Percentiles rank a stretch among this genome's conserved stretches.
phyloP scores from a whole-genome alignment of 805 yeast genomes.

The Yarrowia sp. region DNA sequence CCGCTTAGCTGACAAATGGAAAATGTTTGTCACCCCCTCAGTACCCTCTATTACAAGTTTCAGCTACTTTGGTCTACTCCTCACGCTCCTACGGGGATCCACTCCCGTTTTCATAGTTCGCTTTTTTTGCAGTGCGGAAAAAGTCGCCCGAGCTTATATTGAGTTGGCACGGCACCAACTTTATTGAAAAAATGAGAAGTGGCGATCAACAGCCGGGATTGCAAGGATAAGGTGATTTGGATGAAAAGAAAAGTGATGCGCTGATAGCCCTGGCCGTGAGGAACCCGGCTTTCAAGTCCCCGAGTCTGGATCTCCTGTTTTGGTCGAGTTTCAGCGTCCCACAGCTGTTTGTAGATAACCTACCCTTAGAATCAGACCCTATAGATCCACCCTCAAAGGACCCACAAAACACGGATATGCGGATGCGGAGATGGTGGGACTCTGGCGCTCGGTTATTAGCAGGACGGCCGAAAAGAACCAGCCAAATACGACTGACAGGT shows the following conservation, averaged over 20 bases:
- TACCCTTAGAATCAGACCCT: not conserved
- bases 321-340: not conserved
- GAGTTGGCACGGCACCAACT: slow-evolving; percentile 35
- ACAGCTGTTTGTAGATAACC: not conserved
- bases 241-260: too few species aligned
- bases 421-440: slow-evolving; percentile 4
- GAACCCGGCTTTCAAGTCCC: too few species aligned
- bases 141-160: not conserved
- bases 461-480: not conserved
- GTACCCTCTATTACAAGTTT: not conserved
- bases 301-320: too few species aligned
- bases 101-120: not conserved
- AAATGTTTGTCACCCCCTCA: too few species aligned
- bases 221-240: not conserved
- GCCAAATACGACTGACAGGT: not conserved
- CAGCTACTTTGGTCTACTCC: not conserved
- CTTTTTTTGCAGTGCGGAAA: not conserved
- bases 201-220: slow-evolving; percentile 12
- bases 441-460: not conserved
- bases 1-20: not conserved
- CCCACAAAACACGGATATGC: slow-evolving; percentile 12
- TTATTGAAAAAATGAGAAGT: not conserved
- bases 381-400: slow-evolving; percentile 2
- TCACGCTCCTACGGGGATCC: not conserved
- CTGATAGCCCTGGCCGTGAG: too few species aligned